phyloP scores from a whole-genome alignment of 2,329 filamentous ascomycete species.

The Lecanicillium sp. region DNA sequence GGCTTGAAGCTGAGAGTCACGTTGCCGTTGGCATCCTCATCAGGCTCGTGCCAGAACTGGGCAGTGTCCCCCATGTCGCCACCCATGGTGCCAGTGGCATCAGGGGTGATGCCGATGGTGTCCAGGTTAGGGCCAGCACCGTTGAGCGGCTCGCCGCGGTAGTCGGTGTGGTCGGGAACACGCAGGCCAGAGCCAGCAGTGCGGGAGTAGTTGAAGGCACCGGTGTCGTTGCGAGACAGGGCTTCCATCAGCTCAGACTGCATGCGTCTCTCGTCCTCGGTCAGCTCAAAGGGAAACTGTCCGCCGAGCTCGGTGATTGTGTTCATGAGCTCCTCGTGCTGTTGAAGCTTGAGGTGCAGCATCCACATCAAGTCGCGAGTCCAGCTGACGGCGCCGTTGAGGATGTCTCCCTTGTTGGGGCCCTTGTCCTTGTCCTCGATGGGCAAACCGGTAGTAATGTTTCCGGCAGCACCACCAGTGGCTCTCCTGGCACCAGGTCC shows the following conservation, averaged over 20 bases:
- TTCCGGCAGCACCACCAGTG: constrained; percentile 61
- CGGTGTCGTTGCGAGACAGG: constrained; percentile 70
- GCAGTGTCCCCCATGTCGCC: constrained; percentile 45
- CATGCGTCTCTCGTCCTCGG: constrained; percentile 94
- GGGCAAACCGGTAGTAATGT: constrained; percentile 87
- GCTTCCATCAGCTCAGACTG: constrained; percentile 86
- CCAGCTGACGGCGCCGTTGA: constrained; percentile 96
- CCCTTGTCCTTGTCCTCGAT: constrained; percentile 98
- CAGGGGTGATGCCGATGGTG: constrained; percentile 32
- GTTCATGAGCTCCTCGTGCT: constrained; percentile 81
- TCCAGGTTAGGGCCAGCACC: constrained; percentile 34
- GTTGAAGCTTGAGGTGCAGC: constrained; percentile 79
- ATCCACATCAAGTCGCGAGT: constrained; percentile 98
- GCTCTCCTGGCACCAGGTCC: constrained; percentile 79
- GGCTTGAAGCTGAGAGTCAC: constrained; percentile 75
- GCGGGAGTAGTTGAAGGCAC: constrained; percentile 78
- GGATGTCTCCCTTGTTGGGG: constrained; percentile 96
- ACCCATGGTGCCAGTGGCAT: constrained; percentile 30
- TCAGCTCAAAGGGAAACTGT: constrained; percentile 71
- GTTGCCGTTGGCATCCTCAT: constrained; percentile 65
- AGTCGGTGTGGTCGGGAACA: constrained; percentile 89
- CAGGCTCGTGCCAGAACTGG: constrained; percentile 61
- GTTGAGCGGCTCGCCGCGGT: constrained; percentile 71
- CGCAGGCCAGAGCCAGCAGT: constrained; percentile 77
- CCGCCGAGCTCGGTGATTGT: constrained; percentile 66